Evolutionary conservation across 2,329 filamentous ascomycete species (phyloP).

Genomic region (Rhinocladiella similis): DNA sequence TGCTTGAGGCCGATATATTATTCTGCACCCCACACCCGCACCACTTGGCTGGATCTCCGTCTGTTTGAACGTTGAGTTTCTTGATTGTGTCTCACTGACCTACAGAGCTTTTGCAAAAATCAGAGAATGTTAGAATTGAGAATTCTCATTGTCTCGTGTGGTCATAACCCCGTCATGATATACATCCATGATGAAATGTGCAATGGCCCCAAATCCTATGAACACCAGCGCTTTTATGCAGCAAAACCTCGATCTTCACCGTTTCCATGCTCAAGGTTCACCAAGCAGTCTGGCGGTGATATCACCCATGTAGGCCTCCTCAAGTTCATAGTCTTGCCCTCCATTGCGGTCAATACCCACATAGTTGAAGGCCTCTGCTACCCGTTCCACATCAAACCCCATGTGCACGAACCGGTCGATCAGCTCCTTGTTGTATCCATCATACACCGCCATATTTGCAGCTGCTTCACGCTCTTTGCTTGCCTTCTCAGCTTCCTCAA

Average conservation of each 20-base stretch:
- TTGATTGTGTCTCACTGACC: too few species aligned
- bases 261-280: constrained; percentile 56
- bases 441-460: constrained; percentile 64
- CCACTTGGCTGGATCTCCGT: too few species aligned
- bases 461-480: constrained; percentile 48
- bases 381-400: constrained; percentile 86
- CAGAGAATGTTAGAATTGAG: not conserved
- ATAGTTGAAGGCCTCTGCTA: constrained; percentile 79
- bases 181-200: constrained; percentile 14
- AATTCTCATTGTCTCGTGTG: constrained; percentile 6
- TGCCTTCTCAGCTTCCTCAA: constrained; percentile 56
- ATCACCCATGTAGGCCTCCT: constrained; percentile 86
- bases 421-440: constrained; percentile 81
- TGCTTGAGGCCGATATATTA: too few species aligned
- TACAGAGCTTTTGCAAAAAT: too few species aligned
- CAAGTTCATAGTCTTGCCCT: constrained; percentile 80
- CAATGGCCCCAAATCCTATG: constrained; percentile 9
- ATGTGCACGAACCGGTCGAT: constrained; percentile 83
- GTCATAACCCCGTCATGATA: constrained; percentile 17
- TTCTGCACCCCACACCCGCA: too few species aligned
- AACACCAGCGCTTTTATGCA: constrained; percentile 27
- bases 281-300: constrained; percentile 82
- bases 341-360: constrained; percentile 77
- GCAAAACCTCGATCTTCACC: not conserved
- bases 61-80: too few species aligned